These are phyloP conservation scores for Scorias spongiosa DNA, from an alignment of 2,329 filamentous ascomycete species.

Conservation along the genomic window DNA sequence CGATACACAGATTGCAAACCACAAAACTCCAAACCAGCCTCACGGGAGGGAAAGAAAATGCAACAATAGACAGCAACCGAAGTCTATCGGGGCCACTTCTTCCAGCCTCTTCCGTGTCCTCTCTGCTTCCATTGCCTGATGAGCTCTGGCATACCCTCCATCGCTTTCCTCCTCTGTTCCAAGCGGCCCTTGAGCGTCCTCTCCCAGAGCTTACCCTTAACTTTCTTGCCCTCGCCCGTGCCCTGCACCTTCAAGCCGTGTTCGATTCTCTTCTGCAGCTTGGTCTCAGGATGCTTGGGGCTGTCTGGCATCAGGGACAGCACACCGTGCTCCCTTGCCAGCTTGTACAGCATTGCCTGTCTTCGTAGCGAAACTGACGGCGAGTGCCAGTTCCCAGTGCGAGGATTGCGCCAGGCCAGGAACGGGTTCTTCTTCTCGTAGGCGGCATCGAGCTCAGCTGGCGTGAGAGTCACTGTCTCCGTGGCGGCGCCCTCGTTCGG, in stretches of 20 bases:
- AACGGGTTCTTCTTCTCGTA: conserved; percentile 56
- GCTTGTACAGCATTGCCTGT: conserved; percentile 81
- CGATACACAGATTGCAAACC: too few relatives aligned
- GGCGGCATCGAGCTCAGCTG: conserved; percentile 22
- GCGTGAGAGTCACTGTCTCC: conserved; percentile 22
- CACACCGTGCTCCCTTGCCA: conserved; percentile 47
- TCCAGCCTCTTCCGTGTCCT: conserved; percentile 60
- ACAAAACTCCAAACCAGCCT: too few relatives aligned
- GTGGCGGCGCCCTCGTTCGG: conserved; percentile 20
- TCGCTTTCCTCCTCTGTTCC: conserved; percentile 78
- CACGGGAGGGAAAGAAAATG: too few relatives aligned
- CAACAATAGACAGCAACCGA: too few relatives aligned
- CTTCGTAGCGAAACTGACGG: conserved; percentile 69
- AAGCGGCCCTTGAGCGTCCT: conserved; percentile 68
- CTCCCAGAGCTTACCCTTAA: conserved; percentile 94
- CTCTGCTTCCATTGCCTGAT: conserved; percentile 90
- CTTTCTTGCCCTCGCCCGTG: conserved; percentile 78
- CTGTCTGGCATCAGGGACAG: conserved; percentile 19
- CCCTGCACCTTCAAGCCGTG: conserved; percentile 75
- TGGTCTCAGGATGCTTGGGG: conserved; percentile 36
- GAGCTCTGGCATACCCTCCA: conserved; percentile 87
- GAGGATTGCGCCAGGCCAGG: conserved; percentile 58
- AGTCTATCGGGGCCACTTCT: conserved; percentile 49
- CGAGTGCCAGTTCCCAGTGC: conserved; percentile 69
- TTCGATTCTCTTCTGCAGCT: conserved; percentile 57